These are phyloP conservation scores for Talaromyces islandicus DNA, from an alignment of 2,329 filamentous ascomycete species.

Conservation along the genomic window DNA sequence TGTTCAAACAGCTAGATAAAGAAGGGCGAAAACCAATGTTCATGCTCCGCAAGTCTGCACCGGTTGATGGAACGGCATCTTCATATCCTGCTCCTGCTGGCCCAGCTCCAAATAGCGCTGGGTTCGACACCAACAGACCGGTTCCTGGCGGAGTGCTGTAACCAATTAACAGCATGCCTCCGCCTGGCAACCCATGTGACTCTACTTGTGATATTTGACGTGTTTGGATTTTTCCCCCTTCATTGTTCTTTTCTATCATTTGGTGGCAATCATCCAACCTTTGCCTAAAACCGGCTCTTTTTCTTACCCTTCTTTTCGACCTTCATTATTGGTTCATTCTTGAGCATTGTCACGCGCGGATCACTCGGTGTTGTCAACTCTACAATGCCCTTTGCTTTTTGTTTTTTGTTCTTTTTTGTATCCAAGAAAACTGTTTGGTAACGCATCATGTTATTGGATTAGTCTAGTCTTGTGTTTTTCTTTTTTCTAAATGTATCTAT, in stretches of 20 bases:
- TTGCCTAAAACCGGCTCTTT: not conserved
- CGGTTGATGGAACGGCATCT: constrained; percentile 34
- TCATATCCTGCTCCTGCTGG: constrained; percentile 8
- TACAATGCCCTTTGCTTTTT: not conserved
- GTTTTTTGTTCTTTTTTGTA: not conserved
- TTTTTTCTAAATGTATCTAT: not conserved
- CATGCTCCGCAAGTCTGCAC: constrained; percentile 74
- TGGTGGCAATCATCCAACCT: not conserved
- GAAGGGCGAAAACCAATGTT: constrained; percentile 99
- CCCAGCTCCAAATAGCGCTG: constrained; percentile 9
- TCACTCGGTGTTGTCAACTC: not conserved
- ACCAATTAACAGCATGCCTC: not conserved
- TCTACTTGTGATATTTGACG: not conserved
- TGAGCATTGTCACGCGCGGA: not conserved
- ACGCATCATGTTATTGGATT: not conserved
- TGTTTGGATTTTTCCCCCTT: not conserved
- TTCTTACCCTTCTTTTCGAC: not conserved
- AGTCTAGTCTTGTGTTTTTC: not conserved
- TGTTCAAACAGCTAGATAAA: constrained; percentile 96
- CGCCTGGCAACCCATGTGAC: not conserved
- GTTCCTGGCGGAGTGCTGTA: constrained; percentile 9
- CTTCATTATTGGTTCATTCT: not conserved
- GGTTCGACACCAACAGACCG: constrained; percentile 10
- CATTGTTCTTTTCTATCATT: not conserved
- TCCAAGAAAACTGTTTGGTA: not conserved